Conservation (phyloP, 2,329 filamentous ascomycete species). For the Elsinoe ampelina region DNA sequence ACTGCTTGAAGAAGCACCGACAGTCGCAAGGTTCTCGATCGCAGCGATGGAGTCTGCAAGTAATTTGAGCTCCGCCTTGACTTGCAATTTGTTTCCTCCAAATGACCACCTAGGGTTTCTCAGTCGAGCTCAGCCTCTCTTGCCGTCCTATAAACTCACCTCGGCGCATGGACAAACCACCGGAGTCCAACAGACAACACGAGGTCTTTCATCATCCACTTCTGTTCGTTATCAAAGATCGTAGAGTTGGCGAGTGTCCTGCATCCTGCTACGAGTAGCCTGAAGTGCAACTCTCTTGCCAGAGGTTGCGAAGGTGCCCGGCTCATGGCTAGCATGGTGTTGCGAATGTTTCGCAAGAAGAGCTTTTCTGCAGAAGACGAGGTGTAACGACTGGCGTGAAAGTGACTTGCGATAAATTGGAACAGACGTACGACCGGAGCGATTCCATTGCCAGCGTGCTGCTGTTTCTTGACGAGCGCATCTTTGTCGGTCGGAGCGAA, state of each 20-base stretch:
- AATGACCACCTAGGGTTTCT: constrained; percentile 66
- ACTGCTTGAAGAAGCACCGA: constrained; percentile 41
- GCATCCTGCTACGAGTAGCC: constrained; percentile 73
- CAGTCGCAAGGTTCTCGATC: constrained; percentile 54
- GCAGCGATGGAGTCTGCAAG: constrained; percentile 64
- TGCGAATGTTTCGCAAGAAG: constrained; percentile 70
- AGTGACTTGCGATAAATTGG: constrained; percentile 88
- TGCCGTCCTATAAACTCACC: constrained; percentile 31
- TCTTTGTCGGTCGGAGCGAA: constrained; percentile 84
- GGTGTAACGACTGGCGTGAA: constrained; percentile 81
- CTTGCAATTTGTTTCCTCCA: constrained; percentile 82
- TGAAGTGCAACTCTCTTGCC: constrained; percentile 84
- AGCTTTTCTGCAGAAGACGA: constrained; percentile 72
- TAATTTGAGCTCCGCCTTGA: constrained; percentile 83
- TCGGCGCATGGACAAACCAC: constrained; percentile 78
- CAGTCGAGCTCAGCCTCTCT: constrained; percentile 9
- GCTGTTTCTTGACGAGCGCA: constrained; percentile 62
- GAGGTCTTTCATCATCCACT: constrained; percentile 80
- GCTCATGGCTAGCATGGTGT: constrained; percentile 67
- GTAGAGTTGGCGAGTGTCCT: constrained; percentile 66
- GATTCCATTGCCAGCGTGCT: constrained; percentile 70
- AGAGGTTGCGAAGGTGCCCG: constrained; percentile 70
- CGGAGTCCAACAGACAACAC: constrained; percentile 75
- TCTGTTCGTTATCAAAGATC: constrained; percentile 51
- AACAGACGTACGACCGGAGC: constrained; percentile 77